phyloP scores from a whole-genome alignment of 169 alveolate species.

The Sarcocystis neurona region DNA sequence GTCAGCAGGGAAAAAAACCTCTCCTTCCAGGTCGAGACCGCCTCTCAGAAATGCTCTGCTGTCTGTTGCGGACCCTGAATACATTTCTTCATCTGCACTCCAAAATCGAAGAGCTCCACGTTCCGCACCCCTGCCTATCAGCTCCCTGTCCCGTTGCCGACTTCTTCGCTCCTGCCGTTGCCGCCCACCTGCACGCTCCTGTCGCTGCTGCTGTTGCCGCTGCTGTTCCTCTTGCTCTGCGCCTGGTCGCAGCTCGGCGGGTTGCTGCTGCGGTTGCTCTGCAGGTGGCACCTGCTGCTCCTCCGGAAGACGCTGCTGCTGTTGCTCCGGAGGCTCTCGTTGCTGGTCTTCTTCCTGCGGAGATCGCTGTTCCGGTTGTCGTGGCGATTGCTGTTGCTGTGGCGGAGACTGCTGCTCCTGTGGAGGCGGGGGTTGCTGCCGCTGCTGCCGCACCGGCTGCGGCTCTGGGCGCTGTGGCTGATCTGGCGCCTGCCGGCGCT shows the following conservation, averaged over 20 bases:
- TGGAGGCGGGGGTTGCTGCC: background rate
- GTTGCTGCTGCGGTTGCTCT: background rate
- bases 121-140: background rate
- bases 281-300: background rate
- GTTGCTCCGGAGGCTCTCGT: background rate
- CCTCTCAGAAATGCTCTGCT: too few species aligned
- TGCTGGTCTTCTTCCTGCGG: too few species aligned
- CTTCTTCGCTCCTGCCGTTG: background rate
- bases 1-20: conserved; percentile 1
- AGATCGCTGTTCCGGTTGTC: too few species aligned
- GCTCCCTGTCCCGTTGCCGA: background rate
- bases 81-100: background rate
- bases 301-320: conserved; percentile 10
- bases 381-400: too few species aligned
- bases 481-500: too few species aligned
- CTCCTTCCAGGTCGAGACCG: too few species aligned
- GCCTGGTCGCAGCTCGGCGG: background rate
- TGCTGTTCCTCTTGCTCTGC: background rate
- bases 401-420: too few species aligned
- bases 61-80: background rate
- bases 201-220: conserved; percentile 4
- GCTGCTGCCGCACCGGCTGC: background rate
- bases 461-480: background rate
- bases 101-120: background rate
- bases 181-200: background rate